Evolutionary conservation across 192 early-diverging fungal genomes (phyloP).

Genomic region (Entomortierella beljakovae): DNA sequence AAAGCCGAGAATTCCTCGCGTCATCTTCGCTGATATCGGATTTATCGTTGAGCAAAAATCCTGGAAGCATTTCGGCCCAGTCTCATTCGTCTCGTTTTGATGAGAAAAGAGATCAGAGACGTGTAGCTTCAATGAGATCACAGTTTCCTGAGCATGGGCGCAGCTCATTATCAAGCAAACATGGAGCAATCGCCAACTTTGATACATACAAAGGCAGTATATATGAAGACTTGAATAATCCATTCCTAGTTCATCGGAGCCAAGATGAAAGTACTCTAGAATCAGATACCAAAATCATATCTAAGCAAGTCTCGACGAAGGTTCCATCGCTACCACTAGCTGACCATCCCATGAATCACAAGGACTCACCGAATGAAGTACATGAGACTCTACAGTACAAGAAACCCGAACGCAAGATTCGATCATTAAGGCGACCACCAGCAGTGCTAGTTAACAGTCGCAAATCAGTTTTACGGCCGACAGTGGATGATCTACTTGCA

Average conservation of each 20-base stretch:
- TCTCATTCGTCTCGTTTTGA: too few relatives aligned
- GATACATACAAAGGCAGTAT: background rate
- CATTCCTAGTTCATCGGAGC: background rate
- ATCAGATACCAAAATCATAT: background rate
- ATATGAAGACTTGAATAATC: background rate
- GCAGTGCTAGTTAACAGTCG: conserved; percentile 17
- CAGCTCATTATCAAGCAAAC: background rate
- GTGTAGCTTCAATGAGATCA: background rate
- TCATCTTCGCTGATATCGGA: background rate
- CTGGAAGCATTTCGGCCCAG: background rate
- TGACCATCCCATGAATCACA: background rate
- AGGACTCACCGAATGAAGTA: background rate
- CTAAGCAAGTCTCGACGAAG: background rate
- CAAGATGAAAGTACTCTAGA: background rate
- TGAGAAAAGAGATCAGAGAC: background rate
- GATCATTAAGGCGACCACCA: conserved; percentile 27
- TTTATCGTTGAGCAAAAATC: background rate
- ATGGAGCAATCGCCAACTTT: background rate
- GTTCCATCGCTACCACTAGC: background rate
- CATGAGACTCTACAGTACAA: background rate
- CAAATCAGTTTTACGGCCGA: conserved; percentile 19
- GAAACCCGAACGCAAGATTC: background rate
- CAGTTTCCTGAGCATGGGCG: conserved; percentile 4
- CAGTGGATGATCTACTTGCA: conserved; percentile 25
- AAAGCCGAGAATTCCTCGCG: background rate